These are phyloP conservation scores for Yamadazyma mexicana DNA, from an alignment of 1,139 yeast species.

Conservation along the genomic window DNA sequence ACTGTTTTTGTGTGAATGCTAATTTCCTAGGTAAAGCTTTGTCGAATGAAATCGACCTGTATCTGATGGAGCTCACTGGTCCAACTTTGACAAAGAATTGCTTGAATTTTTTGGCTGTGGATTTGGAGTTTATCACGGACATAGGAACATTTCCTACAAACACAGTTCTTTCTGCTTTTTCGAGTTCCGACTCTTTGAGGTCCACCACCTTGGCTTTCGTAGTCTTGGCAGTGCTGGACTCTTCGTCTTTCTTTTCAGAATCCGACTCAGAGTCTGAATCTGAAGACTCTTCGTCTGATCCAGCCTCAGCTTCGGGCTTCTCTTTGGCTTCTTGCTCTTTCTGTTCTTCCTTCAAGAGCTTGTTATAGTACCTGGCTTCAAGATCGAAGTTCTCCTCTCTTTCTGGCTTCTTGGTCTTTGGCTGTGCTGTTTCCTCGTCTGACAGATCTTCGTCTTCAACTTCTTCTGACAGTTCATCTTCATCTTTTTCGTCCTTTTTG, in stretches of 20 bases:
- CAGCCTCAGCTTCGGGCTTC: constrained; percentile 4
- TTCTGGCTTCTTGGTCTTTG: constrained; percentile 22
- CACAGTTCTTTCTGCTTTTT: constrained; percentile 83
- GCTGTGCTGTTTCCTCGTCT: constrained; percentile 6
- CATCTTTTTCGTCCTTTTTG: background rate
- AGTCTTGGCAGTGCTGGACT: constrained; percentile 12
- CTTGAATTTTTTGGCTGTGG: constrained; percentile 63
- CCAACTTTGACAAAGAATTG: constrained; percentile 59
- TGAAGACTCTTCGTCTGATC: background rate
- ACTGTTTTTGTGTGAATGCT: constrained; percentile 79
- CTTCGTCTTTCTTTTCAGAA: constrained; percentile 19
- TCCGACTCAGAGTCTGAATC: constrained; percentile 3
- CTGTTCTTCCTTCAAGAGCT: constrained; percentile 30
- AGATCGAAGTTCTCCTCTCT: constrained; percentile 44
- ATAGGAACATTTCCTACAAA: constrained; percentile 86
- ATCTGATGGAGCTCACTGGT: constrained; percentile 71
- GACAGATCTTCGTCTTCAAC: constrained; percentile 7
- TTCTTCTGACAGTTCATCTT: constrained; percentile 9
- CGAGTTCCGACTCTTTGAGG: constrained; percentile 68
- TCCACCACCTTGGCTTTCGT: constrained; percentile 42
- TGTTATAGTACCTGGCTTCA: constrained; percentile 48
- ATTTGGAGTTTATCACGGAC: constrained; percentile 63
- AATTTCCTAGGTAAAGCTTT: constrained; percentile 90
- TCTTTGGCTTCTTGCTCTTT: constrained; percentile 13
- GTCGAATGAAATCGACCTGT: constrained; percentile 88